These are phyloP conservation scores for Actinomortierella wolfii DNA, from an alignment of 371 early-diverging fungal species.

Conservation along the genomic window DNA sequence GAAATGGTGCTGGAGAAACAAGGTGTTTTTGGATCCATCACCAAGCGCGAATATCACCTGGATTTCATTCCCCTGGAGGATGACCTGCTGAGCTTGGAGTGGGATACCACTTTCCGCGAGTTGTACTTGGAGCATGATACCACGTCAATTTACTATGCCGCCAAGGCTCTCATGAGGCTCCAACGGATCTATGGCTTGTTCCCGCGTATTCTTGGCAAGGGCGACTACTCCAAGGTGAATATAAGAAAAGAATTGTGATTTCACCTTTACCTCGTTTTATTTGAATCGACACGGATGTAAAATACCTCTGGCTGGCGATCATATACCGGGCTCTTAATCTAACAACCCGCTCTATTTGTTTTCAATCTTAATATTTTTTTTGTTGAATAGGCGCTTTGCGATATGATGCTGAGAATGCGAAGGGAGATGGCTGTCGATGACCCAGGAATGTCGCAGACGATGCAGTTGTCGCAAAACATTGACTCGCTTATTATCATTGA, in stretches of 20 bases:
- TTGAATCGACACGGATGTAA: too few relatives aligned
- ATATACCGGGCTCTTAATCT: too few relatives aligned
- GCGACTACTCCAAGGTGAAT: slow-evolving; percentile 76
- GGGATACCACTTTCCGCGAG: slow-evolving; percentile 79
- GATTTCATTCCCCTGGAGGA: slow-evolving; percentile 91
- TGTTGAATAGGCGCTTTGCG: slow-evolving; percentile 64
- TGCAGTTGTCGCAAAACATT: slow-evolving; percentile 70
- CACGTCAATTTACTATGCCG: slow-evolving; percentile 77
- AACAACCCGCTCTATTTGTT: too few relatives aligned
- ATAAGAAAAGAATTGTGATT: too few relatives aligned
- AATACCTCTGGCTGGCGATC: too few relatives aligned
- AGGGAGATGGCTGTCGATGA: slow-evolving; percentile 73
- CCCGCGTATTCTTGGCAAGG: slow-evolving; percentile 90
- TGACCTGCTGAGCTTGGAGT: slow-evolving; percentile 90
- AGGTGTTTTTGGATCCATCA: slow-evolving; percentile 87
- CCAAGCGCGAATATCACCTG: slow-evolving; percentile 85
- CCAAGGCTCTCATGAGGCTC: slow-evolving; percentile 84
- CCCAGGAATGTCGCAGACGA: slow-evolving; percentile 49
- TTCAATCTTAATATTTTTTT: too few relatives aligned
- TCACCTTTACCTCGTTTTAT: too few relatives aligned
- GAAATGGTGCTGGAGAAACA: slow-evolving; percentile 89
- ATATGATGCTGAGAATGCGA: slow-evolving; percentile 83
- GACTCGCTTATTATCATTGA: slow-evolving; percentile 93
- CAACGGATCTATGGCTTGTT: slow-evolving; percentile 87
- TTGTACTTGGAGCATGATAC: slow-evolving; percentile 83